Evolutionary conservation across 805 yeast genomes (phyloP), one percentile per base, ranked within the genome.

Genomic region (Suhomyces tanzawaensis): DNA sequence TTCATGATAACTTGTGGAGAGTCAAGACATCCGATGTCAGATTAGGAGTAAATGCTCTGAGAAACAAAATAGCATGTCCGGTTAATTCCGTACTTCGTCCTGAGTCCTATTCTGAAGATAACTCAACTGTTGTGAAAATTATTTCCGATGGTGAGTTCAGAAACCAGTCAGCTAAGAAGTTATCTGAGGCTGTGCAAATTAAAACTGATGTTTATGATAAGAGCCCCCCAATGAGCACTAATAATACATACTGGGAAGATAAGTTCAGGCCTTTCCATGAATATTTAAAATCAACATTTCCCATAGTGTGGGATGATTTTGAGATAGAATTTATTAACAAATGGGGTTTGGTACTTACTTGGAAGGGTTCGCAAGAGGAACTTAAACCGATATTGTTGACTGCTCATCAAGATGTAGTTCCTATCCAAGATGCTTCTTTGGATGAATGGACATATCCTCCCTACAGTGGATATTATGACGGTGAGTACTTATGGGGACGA

Each of bases 321-420:
- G 26, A 37, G 16, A 28, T 43, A 4, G 48, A 45, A 24, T 45
- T 31, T 19, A 44, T 49, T 38, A 54, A 55, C 36, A 32, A 32
- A 11, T 47, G 52, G 41, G 58, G 51, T 7, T 39, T 55, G 19
- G 52, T 55, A 12, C 39, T 45, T 25, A 53, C 55, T 5, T 52
- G 57, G 58, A 22, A 48, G 16, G 60, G 60, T 3, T 24, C 48
- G 11, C 35, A 46, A 19, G 7, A 36, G 3, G 12, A 13, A 1
- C 39, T 44, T 31, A 47, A 51, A 32, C 60, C 60, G 5, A 22
- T 55, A 9, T 39, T 55, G 25, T 40, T 67, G 32, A 45, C 69
- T 15, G 72, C 69, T 4, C 72, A 67, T 47, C 62, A 57, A 42
- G 72, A 67, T 37, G 72, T 67, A 25, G 72, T 67, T 6, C 72